These are phyloP conservation scores for Akebia trifoliata DNA, from an alignment of 164 flowering plant genomes.

Conservation along the genomic window DNA sequence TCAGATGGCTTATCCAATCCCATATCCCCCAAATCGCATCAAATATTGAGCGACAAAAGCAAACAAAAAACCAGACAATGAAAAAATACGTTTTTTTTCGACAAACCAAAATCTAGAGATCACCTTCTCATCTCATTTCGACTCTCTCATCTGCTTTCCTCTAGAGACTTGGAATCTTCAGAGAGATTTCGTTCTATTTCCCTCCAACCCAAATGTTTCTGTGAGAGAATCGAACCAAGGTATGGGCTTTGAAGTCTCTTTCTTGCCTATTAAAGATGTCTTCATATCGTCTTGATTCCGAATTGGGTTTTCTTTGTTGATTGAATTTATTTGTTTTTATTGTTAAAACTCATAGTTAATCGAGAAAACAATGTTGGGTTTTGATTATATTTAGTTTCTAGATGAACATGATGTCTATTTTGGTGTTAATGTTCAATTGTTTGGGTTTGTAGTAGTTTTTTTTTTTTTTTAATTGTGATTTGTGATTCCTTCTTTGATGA, in stretches of 20 bases:
- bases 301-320: not conserved
- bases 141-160: not conserved
- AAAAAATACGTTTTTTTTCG: constrained; percentile 2
- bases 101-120: not conserved
- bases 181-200: not conserved
- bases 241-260: not conserved
- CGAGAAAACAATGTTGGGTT: not conserved
- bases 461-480: too few relatives aligned
- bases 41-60: not conserved
- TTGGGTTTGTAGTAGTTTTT: not conserved
- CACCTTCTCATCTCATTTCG: not conserved
- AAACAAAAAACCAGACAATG: not conserved
- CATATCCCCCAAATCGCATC: too few relatives aligned
- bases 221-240: not conserved
- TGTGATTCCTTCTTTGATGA: not conserved
- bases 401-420: not conserved
- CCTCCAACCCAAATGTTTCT: not conserved
- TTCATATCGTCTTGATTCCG: not conserved
- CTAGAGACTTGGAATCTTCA: not conserved
- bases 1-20: too few relatives aligned
- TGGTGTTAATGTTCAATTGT: not conserved
- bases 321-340: not conserved
- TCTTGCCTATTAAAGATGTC: not conserved
- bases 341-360: not conserved
- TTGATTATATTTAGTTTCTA: not conserved